Base-by-base conservation (phyloP, 1,139 yeast species). In the Suhomyces terraborum region DNA sequence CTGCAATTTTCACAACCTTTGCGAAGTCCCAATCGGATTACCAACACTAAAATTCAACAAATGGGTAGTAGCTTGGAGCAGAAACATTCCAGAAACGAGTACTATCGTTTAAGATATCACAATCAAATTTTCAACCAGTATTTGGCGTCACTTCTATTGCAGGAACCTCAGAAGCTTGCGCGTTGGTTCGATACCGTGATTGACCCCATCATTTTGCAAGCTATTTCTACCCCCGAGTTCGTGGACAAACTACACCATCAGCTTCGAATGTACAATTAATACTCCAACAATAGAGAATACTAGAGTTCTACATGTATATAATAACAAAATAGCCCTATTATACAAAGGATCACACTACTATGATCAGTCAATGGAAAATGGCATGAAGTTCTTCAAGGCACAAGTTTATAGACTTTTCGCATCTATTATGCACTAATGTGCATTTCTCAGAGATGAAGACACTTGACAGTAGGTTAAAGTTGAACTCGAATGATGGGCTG, bases 51-150 rank as follows among this genome's bases (percentile, higher is more conserved):
- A 27, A 12, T 43, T 12, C 37, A 42, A 30, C 10, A 27, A 19
- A 12, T 58, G 48, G 37, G 34, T 35, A 4, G 33, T 14, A 27
- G 20, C 28, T 47, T 28, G 20, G 40, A 32, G 16, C 35, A 8
- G 6, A 32, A 42, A 19, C 41, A 41, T 20, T 38, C 43, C 17
- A 32, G 35, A 12, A 59, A 58, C 32, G 47, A 49, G 30, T 56
- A 46, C 40, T 44, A 35, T 34, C 38, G 38, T 12, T 35, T 59
- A 21, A 41, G 54, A 12, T 52, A 49, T 29, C 45, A 50, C 28
- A 40, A 47, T 30, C 57, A 53, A 32, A 35, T 50, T 14, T 61
- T 60, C 42, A 48, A 51, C 35, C 66, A 61, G 41, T 58, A 53
- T 35, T 35, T 60, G 23, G 64, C 63, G 1, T 46, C 54, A 8